A percentile compares a stretch with the other conserved stretches of the same genome.
Evolutionary conservation across 768 basidiomycete species (phyloP).

Genomic region (Termitomyces titanicus): DNA sequence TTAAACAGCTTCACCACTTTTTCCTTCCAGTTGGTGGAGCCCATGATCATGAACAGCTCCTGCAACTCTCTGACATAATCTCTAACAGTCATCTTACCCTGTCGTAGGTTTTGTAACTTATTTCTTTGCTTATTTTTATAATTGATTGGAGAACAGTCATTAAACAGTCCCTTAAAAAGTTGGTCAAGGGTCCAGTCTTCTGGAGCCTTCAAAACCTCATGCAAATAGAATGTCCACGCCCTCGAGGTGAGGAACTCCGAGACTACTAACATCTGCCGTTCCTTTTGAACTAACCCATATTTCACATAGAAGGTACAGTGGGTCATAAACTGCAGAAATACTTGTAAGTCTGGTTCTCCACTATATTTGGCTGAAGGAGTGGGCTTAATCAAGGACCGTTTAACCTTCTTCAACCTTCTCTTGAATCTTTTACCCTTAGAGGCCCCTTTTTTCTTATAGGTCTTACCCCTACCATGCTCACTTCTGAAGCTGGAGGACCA

Average conservation of each 20-base stretch:
- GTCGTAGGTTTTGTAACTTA: conserved; percentile 3
- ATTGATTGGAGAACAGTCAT: conserved; percentile 8
- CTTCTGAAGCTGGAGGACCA: too few species aligned
- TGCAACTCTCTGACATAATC: conserved; percentile 28
- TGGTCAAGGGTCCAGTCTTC: background rate
- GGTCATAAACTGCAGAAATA: conserved; percentile 15
- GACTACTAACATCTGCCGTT: background rate
- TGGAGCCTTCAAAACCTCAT: background rate
- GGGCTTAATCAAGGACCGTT: conserved; percentile 1
- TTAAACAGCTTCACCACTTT: conserved; percentile 32
- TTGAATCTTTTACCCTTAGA: too few species aligned
- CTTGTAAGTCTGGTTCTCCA: conserved; percentile 3
- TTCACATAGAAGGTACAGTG: conserved; percentile 13
- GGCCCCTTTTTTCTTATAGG: too few species aligned
- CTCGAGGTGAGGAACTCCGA: background rate
- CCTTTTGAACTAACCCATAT: background rate
- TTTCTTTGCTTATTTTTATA: conserved; percentile 23
- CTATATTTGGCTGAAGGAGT: conserved; percentile 13
- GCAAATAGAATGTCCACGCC: background rate
- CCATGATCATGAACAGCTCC: conserved; percentile 25
- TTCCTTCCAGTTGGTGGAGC: conserved; percentile 19
- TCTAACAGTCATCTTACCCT: conserved; percentile 1
- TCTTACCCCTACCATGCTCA: too few species aligned
- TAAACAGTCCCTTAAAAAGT: background rate
- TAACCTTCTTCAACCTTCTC: too few species aligned